Evolutionary conservation across 164 flowering plant species (phyloP).

Genomic region (Magnolia kwangsiensis): DNA sequence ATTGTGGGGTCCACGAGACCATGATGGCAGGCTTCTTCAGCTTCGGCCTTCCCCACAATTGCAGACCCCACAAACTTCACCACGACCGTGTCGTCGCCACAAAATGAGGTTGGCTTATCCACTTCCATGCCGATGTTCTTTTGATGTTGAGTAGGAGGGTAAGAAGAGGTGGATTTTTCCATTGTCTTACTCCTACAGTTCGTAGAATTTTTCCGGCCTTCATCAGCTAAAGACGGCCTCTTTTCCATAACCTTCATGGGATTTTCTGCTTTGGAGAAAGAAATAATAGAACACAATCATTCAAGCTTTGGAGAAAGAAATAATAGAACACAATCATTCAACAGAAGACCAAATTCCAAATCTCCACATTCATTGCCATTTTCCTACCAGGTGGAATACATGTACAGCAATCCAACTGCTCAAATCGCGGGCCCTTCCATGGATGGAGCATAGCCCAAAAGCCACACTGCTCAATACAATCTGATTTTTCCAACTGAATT

Average conservation of each 20-base stretch:
- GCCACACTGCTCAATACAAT: background rate
- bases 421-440: no score
- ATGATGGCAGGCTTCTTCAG: slow-evolving; percentile 92
- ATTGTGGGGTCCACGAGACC: slow-evolving; percentile 94
- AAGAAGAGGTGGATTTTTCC: background rate
- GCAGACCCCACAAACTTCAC: slow-evolving; percentile 69
- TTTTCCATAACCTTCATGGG: slow-evolving; percentile 1
- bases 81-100: slow-evolving; percentile 63
- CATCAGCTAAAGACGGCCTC: background rate
- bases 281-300: background rate
- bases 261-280: background rate
- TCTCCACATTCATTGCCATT: background rate
- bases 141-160: background rate
- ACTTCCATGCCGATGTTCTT: slow-evolving; percentile 1
- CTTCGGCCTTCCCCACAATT: slow-evolving; percentile 68
- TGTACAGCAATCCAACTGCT: background rate
- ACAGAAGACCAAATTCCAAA: background rate
- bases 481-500: background rate
- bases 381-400: background rate
- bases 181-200: background rate
- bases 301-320: background rate
- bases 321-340: background rate
- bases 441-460: no score
- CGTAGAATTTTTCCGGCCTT: background rate
- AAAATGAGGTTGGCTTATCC: slow-evolving; percentile 19